phyloP scores from a whole-genome alignment of 192 early-diverging fungal genomes.

The Lunasporangiospora selenospora region DNA sequence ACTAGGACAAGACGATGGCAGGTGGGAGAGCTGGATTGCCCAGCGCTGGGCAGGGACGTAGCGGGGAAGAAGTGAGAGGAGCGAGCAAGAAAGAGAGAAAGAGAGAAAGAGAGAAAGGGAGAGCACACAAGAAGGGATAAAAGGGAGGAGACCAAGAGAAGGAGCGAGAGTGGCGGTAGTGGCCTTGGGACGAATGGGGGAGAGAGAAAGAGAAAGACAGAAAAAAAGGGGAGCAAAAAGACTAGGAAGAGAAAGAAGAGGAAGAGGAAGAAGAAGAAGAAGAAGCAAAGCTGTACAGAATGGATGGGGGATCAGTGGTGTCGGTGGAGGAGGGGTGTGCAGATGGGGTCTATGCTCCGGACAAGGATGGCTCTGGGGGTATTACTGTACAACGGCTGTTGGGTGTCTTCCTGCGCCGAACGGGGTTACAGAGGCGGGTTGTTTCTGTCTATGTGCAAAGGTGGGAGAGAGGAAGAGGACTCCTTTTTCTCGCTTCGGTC shows the following conservation, averaged over 20 bases:
- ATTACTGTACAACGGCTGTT: too few species aligned
- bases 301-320: neutral
- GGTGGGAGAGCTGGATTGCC: too few species aligned
- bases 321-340: too few species aligned
- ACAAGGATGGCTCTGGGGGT: too few species aligned
- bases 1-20: neutral
- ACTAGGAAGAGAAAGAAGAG: neutral
- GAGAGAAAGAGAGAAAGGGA: neutral
- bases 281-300: neutral
- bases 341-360: too few species aligned
- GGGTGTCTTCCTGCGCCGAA: too few species aligned
- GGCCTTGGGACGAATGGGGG: neutral
- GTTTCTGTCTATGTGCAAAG: neutral
- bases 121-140: neutral
- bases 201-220: slow-evolving; percentile 1
- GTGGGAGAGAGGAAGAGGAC: neutral
- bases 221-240: neutral
- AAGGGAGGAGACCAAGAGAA: neutral
- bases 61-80: neutral
- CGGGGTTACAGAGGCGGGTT: too few species aligned
- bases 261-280: neutral
- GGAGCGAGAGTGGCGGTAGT: neutral
- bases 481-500: too few species aligned
- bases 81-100: neutral
- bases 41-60: too few species aligned